Base-by-base conservation (phyloP, 805 yeast genomes). In the Schwanniomyces sp. region DNA sequence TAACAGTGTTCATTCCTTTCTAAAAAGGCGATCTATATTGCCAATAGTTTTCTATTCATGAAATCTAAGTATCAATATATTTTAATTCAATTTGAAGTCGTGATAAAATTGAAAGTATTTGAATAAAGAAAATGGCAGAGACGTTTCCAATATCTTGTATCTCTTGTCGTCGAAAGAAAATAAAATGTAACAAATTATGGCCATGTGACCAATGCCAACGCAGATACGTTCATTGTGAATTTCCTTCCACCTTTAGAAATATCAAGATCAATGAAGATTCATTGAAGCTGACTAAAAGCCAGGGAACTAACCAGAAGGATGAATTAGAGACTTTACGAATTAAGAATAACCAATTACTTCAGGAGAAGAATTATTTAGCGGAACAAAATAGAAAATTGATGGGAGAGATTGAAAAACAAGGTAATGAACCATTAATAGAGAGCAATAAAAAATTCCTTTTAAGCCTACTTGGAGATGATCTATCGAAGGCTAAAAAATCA, bases 171-270 rank as follows among this genome's bases (percentile, higher is more conserved):
- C 57, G 70, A 45, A 66, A 61, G 52, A 67, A 67, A 59, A 57
- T 67, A 44, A 66, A 67, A 44, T 67, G 72, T 52, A 64, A 68
- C 48, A 66, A 65, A 49, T 47, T 57, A 27, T 58, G 58, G 27
- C 76, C 77, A 1, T 75, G 80, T 52, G 67, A 70, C 48, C 75
- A 72, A 42, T 75, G 80, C 53, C 55, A 52, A 9, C 64, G 62
- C 43, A 60, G 75, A 43, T 59, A 60, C 7, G 59, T 71, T n/a
- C 57, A 54, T 2, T 77, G 81, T 56, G 70, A 67, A 39, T 76
- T 74, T 52, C 81, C 81, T 1, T 60, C 73, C 3, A 76, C 75
- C 14, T 76, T 76, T 49, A 58, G 81, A 45, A 75, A 78, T 32
- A 75, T 74, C 32, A 66, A 63, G 47, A 64, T 65, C 40, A 52